Evolutionary conservation across 2,329 filamentous ascomycete genomes (phyloP).

Genomic region (Penicillium sp.): DNA sequence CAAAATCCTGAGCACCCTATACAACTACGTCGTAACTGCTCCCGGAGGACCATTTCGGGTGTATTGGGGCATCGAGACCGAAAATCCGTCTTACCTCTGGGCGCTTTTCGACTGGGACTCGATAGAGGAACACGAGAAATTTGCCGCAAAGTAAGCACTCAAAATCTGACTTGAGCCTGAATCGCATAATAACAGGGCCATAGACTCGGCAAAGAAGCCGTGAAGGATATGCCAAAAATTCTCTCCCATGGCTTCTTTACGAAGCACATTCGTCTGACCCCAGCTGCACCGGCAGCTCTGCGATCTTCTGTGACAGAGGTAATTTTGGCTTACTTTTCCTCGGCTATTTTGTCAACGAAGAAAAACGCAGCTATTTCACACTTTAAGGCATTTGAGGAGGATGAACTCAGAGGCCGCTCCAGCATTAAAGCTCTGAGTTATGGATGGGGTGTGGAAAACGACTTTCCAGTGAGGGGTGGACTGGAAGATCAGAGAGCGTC

Average conservation of each 20-base stretch:
- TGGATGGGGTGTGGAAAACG: constrained; percentile 1
- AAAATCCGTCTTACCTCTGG: background rate
- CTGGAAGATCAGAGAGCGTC: background rate
- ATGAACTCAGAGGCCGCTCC: background rate
- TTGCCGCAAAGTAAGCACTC: background rate
- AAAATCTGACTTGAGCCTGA: background rate
- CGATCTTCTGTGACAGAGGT: background rate
- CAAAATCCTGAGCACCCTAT: background rate
- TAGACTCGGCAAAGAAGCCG: background rate
- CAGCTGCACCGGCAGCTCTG: background rate
- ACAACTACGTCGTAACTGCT: background rate
- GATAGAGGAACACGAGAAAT: background rate
- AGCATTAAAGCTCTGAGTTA: background rate
- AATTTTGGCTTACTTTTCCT: background rate
- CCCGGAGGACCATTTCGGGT: background rate
- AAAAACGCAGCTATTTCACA: background rate
- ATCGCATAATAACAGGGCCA: background rate
- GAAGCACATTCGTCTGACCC: background rate
- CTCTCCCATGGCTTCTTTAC: background rate
- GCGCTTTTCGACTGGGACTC: background rate
- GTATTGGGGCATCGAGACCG: constrained; percentile 1
- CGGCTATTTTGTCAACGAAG: background rate
- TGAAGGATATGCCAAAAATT: background rate
- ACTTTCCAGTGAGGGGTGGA: background rate
- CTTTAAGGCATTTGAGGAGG: background rate